Evolutionary conservation across 257 asterid genomes (phyloP), one percentile per base, ranked within the genome.

Genomic region (Solanum paucissectum): DNA sequence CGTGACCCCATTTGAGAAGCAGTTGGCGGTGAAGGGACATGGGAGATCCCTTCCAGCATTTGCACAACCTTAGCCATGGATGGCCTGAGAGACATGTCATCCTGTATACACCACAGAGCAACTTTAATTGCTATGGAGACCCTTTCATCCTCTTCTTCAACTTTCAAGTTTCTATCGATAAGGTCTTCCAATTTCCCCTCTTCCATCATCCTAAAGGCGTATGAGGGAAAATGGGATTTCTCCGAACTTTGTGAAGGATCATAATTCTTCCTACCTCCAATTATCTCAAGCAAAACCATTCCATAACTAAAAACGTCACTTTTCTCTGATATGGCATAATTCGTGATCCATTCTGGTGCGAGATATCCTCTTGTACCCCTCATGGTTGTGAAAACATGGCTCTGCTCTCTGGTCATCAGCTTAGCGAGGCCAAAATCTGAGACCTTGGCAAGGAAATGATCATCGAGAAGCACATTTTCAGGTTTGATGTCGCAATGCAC

Each of bases 291-390:
- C 89, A 97, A 87, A 55, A 96, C 98, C 99, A 97, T 94, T 5
- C 99, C 99, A 42, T 92, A 96, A 90, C 99, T 95, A 49, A 92
- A 97, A 4, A 97, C 99, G 20, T 96, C 99, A 33, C 98, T 96
- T 91, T 95, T 97, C 89, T 96, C 99, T 2, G 99, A 96, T 79
- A 97, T 96, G 55, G 99, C 98, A 23, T 95, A 94, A 94, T 89
- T 97, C 29, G 98, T 96, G 92, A 97, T 95, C 99, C 99, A 97
- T 69, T 97, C 99, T 0, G 99, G 99, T 1, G 99, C 99, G 29
- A 96, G 94, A 92, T 96, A 96, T 36, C 99, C 99, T 74, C 99
- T 74, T 27, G 99, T 96, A 55, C 99, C 99, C 89, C 98, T 93
- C 87, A 96, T 32, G 4, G 99, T 94, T 3, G 98, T 95, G 88